Percentiles rank a stretch among this genome's conserved stretches.
phyloP scores from a whole-genome alignment of 495 filamentous ascomycete species.

The Daldinia caldariorum region DNA sequence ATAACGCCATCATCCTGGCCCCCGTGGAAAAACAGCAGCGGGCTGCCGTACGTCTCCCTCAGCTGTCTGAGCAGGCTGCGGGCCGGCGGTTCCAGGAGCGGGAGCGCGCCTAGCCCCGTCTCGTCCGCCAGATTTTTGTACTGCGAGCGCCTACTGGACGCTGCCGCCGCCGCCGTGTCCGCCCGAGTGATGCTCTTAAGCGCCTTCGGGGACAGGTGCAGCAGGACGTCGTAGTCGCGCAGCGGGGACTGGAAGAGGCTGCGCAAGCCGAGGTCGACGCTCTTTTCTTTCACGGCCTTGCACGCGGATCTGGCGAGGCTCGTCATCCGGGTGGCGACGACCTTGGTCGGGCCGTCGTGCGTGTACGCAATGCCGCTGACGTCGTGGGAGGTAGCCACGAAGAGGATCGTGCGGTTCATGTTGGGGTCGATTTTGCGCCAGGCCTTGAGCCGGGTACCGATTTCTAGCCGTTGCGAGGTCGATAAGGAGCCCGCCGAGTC shows the following conservation, averaged over 20 bases:
- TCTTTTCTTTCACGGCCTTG: slow-evolving; percentile 66
- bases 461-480: slow-evolving; percentile 64
- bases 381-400: slow-evolving; percentile 83
- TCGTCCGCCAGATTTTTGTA: slow-evolving; percentile 78
- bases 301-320: slow-evolving; percentile 78
- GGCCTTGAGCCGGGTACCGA: slow-evolving; percentile 76
- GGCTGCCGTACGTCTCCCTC: slow-evolving; percentile 66
- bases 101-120: slow-evolving; percentile 41
- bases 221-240: slow-evolving; percentile 83
- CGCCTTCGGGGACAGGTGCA: slow-evolving; percentile 70
- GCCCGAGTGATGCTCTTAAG: slow-evolving; percentile 49
- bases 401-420: slow-evolving; percentile 84
- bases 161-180: slow-evolving; percentile 33
- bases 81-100: slow-evolving; percentile 60
- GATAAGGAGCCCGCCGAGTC: slow-evolving; percentile 70
- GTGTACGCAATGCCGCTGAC: slow-evolving; percentile 83
- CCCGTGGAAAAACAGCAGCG: slow-evolving; percentile 79
- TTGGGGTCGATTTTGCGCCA: slow-evolving; percentile 87
- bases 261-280: slow-evolving; percentile 63
- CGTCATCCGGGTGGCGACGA: slow-evolving; percentile 86
- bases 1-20: slow-evolving; percentile 65
- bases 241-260: slow-evolving; percentile 74
- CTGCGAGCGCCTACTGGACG: slow-evolving; percentile 40
- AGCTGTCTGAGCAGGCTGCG: slow-evolving; percentile 68
- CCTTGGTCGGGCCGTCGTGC: slow-evolving; percentile 68